phyloP scores from a whole-genome alignment of 192 early-diverging fungal species.

The Backusella australiensis region DNA sequence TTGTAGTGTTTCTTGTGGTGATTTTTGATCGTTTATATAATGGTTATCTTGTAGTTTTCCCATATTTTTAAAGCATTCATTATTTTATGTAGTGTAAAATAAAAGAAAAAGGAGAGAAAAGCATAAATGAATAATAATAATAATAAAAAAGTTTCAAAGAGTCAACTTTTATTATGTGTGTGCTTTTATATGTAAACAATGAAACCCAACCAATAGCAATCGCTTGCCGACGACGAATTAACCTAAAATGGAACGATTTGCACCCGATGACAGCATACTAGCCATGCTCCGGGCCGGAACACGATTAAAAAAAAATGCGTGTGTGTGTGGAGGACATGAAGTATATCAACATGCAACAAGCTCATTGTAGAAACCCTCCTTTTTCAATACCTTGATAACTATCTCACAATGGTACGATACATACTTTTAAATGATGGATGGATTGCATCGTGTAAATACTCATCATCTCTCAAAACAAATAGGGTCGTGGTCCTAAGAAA shows the following conservation, averaged over 20 bases:
- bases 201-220: too few relatives aligned
- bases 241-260: too few relatives aligned
- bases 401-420: slow-evolving; percentile 22
- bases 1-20: background rate
- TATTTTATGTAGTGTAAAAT: background rate
- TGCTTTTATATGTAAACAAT: too few relatives aligned
- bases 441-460: slow-evolving; percentile 10
- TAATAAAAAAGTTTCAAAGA: background rate
- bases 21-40: background rate
- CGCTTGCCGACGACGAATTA: too few relatives aligned
- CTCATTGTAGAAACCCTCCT: background rate
- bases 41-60: slow-evolving; percentile 28
- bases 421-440: slow-evolving; percentile 14
- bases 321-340: background rate
- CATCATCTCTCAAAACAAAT: background rate
- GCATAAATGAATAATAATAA: background rate
- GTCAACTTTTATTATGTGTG: too few relatives aligned
- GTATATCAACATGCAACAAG: background rate
- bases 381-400: slow-evolving; percentile 17
- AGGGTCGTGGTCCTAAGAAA: slow-evolving; percentile 89
- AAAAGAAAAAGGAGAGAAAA: background rate
- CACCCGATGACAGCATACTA: too few relatives aligned
- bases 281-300: too few relatives aligned
- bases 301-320: background rate
- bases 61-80: slow-evolving; percentile 8